These are phyloP conservation scores for Dictyostelium firmibasis DNA, from an alignment of 78 protist genomes.

Conservation along the genomic window DNA sequence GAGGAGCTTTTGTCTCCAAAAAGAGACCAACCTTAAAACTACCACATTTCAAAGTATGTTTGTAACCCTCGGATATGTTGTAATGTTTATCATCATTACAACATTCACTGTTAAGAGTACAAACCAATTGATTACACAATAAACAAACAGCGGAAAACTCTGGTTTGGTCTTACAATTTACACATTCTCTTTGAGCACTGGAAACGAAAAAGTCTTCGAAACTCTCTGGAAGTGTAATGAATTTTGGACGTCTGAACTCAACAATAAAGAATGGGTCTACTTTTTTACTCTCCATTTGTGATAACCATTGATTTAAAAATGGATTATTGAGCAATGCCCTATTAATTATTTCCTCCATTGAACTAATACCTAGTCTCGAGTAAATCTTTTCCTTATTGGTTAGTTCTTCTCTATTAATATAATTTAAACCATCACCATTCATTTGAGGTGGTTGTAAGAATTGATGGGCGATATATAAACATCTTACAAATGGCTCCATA, in stretches of 20 bases:
- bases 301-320: background rate
- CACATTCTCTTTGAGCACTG: background rate
- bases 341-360: background rate
- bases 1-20: constrained; percentile 31
- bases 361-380: background rate
- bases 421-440: background rate
- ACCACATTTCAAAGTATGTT: constrained; percentile 51
- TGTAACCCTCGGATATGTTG: background rate
- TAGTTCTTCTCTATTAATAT: background rate
- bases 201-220: constrained; percentile 49
- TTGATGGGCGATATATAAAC: background rate
- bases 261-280: constrained; percentile 26
- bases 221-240: constrained; percentile 47
- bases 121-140: constrained; percentile 38
- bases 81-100: background rate
- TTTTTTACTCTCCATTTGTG: constrained; percentile 30
- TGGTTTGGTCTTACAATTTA: constrained; percentile 19
- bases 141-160: constrained; percentile 36
- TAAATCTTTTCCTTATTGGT: constrained; percentile 6
- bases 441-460: background rate
- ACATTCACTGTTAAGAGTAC: constrained; percentile 13
- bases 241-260: constrained; percentile 3
- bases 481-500: background rate
- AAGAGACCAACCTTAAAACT: constrained; percentile 43
- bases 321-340: background rate